Percentiles rank a stretch among this genome's conserved stretches.
These are phyloP conservation scores for Anthracocystis setariae DNA, from an alignment of 1,284 basidiomycete genomes.

Conservation along the genomic window DNA sequence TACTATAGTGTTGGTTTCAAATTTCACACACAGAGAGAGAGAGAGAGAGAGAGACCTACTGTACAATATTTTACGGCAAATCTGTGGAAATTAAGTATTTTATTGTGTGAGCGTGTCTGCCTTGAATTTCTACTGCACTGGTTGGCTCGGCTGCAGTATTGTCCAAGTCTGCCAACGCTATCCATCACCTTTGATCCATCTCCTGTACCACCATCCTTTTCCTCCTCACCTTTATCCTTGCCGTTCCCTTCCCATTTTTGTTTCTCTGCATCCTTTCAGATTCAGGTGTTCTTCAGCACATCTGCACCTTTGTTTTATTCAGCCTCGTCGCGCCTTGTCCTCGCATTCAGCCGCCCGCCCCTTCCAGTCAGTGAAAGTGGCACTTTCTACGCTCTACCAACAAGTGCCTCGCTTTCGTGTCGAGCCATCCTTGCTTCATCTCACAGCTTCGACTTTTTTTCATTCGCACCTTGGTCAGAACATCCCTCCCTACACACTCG, in stretches of 20 bases:
- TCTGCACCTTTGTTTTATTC: background rate
- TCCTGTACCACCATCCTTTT: background rate
- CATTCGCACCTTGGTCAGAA: background rate
- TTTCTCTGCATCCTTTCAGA: background rate
- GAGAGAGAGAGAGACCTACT: too few species aligned
- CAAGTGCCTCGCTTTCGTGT: too few species aligned
- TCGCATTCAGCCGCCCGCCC: background rate
- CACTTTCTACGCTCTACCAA: too few species aligned
- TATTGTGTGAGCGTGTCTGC: too few species aligned
- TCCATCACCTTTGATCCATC: background rate
- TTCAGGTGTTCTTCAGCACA: background rate
- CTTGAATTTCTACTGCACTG: too few species aligned
- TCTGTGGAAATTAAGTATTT: too few species aligned
- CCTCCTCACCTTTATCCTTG: background rate
- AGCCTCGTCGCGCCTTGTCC: constrained; percentile 1
- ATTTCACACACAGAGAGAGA: too few species aligned
- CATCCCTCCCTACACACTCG: constrained; percentile 7
- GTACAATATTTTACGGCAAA: too few species aligned
- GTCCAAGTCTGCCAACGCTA: background rate
- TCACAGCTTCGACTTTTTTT: background rate
- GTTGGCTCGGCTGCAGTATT: background rate
- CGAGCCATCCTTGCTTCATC: background rate
- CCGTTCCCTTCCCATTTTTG: background rate
- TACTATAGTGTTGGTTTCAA: too few species aligned
- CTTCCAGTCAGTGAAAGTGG: too few species aligned